Base-by-base conservation (phyloP, 352 stramenopile species). In the Phytopythium mirpurense region DNA sequence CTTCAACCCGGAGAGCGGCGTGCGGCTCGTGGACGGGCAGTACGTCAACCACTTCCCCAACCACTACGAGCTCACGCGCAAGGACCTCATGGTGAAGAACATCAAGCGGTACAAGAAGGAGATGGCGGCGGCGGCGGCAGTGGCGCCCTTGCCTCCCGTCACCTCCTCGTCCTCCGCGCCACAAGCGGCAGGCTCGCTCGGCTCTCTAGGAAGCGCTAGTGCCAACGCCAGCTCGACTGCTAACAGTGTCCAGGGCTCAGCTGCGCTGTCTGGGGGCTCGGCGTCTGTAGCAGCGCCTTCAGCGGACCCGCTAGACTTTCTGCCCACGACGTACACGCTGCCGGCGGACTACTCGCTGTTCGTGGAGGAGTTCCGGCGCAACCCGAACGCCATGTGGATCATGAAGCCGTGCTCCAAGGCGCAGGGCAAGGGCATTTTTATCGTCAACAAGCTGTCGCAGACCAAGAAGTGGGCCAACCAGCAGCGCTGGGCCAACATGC, bases 21-120 rank as follows among this genome's bases (percentile, higher is more conserved):
- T 70, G 32, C 81, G 74, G 0, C 60, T 90, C 18, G 68, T 80
- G 9, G 78, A 90, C 34, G 74, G 73, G 0, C 81, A 90, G 59
- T 88, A 87, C 43, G 64, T 91, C n/a, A 89, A 89, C 57, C 81
- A 91, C 54, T 89, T 95, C 54, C 89, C 90, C 12, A 98, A 98
- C 65, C 88, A 96, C 60, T 93, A 92, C 58, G 84, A 96, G 67
- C 81, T 97, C 37, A 96, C 85, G 40, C 75, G 91, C 15, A 97
- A 98, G 55, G 92, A 98, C 35, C 74, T 97, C 1, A 81, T 98
- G 83, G 88, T 96, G 3, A 98, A 98, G 57, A 98, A 98, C 68
- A 86, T 98, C 51, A 97, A 97, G 56, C 74, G 89, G 2, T 88
- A 88, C 72, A 84, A 83, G 59, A 84, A 85, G 41, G 78, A 90